Evolutionary conservation across 208 protist species (phyloP).

Genomic region (Trypanosomatidae sp.): DNA sequence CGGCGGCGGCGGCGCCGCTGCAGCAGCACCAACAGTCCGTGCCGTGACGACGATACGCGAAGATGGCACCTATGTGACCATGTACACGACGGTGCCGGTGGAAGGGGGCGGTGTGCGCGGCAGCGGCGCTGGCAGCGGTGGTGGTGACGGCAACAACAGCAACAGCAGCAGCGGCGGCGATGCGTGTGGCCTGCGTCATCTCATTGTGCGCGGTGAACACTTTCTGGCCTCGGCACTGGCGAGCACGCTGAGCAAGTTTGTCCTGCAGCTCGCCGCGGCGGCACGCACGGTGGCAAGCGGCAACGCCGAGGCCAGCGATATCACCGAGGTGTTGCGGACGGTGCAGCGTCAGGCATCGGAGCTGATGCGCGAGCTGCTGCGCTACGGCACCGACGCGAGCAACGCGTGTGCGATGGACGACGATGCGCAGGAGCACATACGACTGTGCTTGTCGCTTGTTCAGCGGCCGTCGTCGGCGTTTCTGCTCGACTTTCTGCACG

Average conservation of each 20-base stretch:
- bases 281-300: neutral
- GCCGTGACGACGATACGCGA: constrained; percentile 71
- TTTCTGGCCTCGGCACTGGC: constrained; percentile 88
- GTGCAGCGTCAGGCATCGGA: constrained; percentile 47
- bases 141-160: neutral
- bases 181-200: constrained; percentile 23
- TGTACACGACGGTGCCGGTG: constrained; percentile 30
- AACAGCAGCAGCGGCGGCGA: constrained; percentile 4
- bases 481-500: constrained; percentile 44
- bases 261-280: constrained; percentile 66
- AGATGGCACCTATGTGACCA: constrained; percentile 92
- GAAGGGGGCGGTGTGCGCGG: constrained; percentile 2
- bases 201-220: constrained; percentile 85
- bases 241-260: constrained; percentile 91
- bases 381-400: constrained; percentile 42
- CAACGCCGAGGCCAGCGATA: neutral
- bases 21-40: constrained; percentile 11
- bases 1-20: constrained; percentile 1
- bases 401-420: constrained; percentile 31
- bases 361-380: constrained; percentile 58
- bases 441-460: constrained; percentile 47
- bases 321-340: no score
- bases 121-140: neutral
- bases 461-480: constrained; percentile 28
- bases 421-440: constrained; percentile 88